Base-by-base conservation (phyloP, 306 rosid genomes). In the Quercus cerris region DNA sequence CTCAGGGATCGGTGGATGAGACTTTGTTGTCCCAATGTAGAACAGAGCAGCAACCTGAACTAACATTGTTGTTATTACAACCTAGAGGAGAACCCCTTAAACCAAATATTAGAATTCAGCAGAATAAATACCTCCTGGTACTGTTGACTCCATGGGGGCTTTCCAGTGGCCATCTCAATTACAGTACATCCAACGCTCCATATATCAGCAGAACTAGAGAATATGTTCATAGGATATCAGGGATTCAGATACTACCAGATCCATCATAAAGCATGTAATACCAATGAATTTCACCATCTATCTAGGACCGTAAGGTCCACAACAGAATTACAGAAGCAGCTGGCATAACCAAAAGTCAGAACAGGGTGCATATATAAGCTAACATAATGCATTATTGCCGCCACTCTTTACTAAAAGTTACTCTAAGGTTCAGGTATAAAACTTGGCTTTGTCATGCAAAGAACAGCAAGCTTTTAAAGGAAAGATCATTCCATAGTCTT, bases 121-220 rank as follows among this genome's bases (percentile, higher is more conserved):
- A 77, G 82, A 46, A 80, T 57, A 70, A 64, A 35, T 78, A 96
- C 99, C 98, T 93, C 99, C 86, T 91, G 92, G 83, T 90, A 96
- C 85, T 96, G 98, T 84, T 96, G 97, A 75, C 98, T 96, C 99
- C 99, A 96, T 51, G 99, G 99, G 86, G 99, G 99, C 81, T 96
- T 93, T 84, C 98, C 99, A 1, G 99, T 93, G 84, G 98, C 97
- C 99, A 96, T 96, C 89, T 96, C 99, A 81, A 96, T 96, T 73
- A 96, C 97, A 33, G 99, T 96, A 82, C 99, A 96, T 31, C 98
- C 99, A 80, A 96, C 99, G 3, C 99, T 93, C 99, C 99, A 96
- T 86, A 96, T 96, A 83, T 96, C 99, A 77, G 99, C 99, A 86
- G 99, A 93, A 84, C 99, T 96, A 80, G 81, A 85, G 64, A 79